Base-by-base conservation (phyloP, 2,329 filamentous ascomycete genomes). In the Aureobasidium sp. region DNA sequence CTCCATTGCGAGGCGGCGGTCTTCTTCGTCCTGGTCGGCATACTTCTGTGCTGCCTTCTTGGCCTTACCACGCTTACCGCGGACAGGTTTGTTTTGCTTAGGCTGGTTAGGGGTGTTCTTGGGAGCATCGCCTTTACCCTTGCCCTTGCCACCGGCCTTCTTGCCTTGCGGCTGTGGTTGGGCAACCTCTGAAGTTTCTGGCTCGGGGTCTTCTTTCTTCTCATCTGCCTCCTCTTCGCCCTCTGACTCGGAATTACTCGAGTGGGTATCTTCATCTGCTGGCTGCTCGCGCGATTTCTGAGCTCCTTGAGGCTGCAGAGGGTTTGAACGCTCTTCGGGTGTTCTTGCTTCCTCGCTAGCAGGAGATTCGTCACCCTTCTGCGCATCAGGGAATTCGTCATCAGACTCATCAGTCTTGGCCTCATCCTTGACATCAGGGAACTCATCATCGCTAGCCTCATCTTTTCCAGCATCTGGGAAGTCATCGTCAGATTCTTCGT, bases 11-110 rank as follows among this genome's bases (percentile, higher is more conserved):
- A 92, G 83, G 7, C 83, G 84, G 13, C 91, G 90, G 70, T 99
- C 94, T 74, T 96, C 93, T 61, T 96, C 91, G 68, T 97, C 93
- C 79, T 97, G 94, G 68, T 95, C 80, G 50, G 89, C 93, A 76
- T 99, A 99, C 73, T 96, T 97, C 63, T 84, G 79, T 3, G 90
- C 90, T 1, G 90, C 86, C 74, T 94, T 96, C 79, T 95, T 96
- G 47, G 87, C 86, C 72, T 96, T 96, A 64, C 82, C 83, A 63
- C 84, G 86, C 73, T 95, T 91, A 34, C 91, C 91, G 62, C 92
- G 86, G 15, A 81, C 75, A 58, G 62, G 66, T 61, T 64, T 67
- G 60, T 68, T 67, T 42, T 64, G 60, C 66, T 68, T 70, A 68
- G 62, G 65, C 68, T 64, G 57, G 61, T 64, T 57, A 51, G 65